A percentile compares a stretch with the other conserved stretches of the same genome.
These are phyloP conservation scores for Apium graveolens DNA, from an alignment of 129 eudicot species.

Conservation along the genomic window DNA sequence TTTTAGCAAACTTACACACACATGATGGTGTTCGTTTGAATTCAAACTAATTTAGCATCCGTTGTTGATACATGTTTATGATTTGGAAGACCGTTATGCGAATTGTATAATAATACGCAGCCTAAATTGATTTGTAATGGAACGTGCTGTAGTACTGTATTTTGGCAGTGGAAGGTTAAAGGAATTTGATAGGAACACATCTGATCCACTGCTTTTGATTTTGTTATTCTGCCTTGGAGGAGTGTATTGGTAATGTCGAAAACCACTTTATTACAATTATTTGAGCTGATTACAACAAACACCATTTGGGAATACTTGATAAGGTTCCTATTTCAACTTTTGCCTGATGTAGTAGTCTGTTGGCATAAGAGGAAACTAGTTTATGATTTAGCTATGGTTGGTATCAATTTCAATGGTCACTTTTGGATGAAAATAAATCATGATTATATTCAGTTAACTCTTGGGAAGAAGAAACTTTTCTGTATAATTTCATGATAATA, in stretches of 20 bases:
- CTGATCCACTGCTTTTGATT: background rate
- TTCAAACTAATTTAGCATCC: too few species aligned
- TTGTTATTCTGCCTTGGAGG: background rate
- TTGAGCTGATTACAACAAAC: background rate
- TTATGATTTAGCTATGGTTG: background rate
- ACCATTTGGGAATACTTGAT: background rate
- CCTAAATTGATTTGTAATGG: too few species aligned
- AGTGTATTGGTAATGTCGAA: background rate
- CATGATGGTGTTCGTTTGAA: too few species aligned
- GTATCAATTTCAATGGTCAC: background rate
- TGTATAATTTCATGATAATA: background rate
- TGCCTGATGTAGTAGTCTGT: background rate
- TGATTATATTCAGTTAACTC: background rate
- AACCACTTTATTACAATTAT: background rate
- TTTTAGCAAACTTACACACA: too few species aligned
- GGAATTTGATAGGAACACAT: background rate
- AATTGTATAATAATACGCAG: too few species aligned
- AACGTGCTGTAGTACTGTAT: background rate
- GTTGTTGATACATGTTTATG: too few species aligned
- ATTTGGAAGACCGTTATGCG: too few species aligned
- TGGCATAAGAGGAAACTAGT: background rate
- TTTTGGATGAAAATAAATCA: background rate
- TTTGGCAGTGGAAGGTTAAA: background rate
- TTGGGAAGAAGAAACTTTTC: background rate
- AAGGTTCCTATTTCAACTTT: background rate